These are phyloP conservation scores for Hibiscus trionum DNA, from an alignment of 345 rosid genomes.

Conservation along the genomic window DNA sequence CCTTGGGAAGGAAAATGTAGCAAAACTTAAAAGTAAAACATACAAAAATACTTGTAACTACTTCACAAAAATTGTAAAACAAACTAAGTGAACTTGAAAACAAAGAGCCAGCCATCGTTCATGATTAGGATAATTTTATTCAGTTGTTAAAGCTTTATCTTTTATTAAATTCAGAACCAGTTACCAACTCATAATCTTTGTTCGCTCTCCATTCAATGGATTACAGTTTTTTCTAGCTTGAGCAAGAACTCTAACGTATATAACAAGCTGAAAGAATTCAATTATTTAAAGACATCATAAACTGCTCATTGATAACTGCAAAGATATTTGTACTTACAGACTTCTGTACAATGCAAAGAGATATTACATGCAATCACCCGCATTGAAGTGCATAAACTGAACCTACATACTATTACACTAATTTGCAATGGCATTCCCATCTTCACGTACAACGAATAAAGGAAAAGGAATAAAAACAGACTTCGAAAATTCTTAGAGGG, in stretches of 20 bases:
- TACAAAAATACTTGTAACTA: not conserved
- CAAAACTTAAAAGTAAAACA: not conserved
- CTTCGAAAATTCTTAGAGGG: not conserved
- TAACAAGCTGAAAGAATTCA: not conserved
- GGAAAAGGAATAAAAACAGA: not conserved
- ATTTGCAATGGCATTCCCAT: not conserved
- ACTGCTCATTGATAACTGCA: not conserved
- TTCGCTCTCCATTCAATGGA: not conserved
- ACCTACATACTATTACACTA: not conserved
- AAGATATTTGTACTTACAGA: not conserved
- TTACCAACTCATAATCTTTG: not conserved
- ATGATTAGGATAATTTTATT: not conserved
- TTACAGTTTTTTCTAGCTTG: not conserved
- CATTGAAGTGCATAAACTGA: not conserved
- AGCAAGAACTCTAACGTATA: not conserved
- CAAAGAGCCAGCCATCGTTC: too few species aligned
- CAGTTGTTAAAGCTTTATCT: not conserved
- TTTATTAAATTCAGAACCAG: not conserved
- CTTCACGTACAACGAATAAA: not conserved
- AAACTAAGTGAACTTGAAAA: too few species aligned
- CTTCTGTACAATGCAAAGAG: not conserved
- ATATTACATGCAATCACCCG: not conserved
- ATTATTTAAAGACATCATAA: not conserved
- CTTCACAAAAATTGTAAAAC: not conserved
- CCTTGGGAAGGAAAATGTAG: not conserved